phyloP scores from a whole-genome alignment of 495 filamentous ascomycete genomes.

The Talaromyces adpressus region DNA sequence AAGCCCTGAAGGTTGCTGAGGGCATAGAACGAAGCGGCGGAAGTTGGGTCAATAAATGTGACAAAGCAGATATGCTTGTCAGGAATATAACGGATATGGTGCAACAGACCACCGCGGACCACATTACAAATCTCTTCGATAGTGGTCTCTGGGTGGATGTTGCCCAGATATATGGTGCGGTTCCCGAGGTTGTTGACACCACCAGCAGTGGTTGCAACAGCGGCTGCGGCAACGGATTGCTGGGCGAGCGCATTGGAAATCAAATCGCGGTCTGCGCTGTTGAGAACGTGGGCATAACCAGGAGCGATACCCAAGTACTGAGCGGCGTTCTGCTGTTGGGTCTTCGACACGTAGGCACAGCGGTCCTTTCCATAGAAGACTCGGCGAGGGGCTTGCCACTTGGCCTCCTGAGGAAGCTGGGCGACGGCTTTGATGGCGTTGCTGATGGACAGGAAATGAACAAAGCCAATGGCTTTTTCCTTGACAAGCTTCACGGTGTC shows the following conservation, averaged over 20 bases:
- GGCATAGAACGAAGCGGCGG: conserved; percentile 95
- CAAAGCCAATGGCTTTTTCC: conserved; percentile 97
- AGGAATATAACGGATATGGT: conserved; percentile 98
- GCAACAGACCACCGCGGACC: conserved; percentile 83
- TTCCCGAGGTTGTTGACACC: conserved; percentile 97
- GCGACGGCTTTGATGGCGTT: conserved; percentile 99
- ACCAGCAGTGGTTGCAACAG: conserved; percentile 91
- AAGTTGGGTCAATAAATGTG: conserved; percentile 97
- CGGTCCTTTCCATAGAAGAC: conserved; percentile 99
- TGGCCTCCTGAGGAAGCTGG: conserved; percentile 89
- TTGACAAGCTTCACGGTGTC: conserved; percentile 97
- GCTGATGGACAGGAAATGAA: conserved; percentile 94
- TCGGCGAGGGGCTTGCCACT: conserved; percentile 91
- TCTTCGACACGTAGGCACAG: conserved; percentile 98
- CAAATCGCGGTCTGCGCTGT: conserved; percentile 88
- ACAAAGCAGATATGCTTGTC: conserved; percentile 99
- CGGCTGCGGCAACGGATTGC: conserved; percentile 93
- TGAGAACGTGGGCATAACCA: conserved; percentile 94
- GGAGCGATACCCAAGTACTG: conserved; percentile 97
- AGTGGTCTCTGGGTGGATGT: conserved; percentile 97
- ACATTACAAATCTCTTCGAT: conserved; percentile 99
- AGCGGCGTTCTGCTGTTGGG: conserved; percentile 97
- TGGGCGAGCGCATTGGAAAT: conserved; percentile 95
- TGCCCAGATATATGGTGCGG: conserved; percentile 94
- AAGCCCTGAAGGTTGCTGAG: conserved; percentile 93